Percentiles rank a stretch among this genome's conserved stretches.
Conservation (phyloP, 257 asterid genomes). For the Linderniella brevidens region DNA sequence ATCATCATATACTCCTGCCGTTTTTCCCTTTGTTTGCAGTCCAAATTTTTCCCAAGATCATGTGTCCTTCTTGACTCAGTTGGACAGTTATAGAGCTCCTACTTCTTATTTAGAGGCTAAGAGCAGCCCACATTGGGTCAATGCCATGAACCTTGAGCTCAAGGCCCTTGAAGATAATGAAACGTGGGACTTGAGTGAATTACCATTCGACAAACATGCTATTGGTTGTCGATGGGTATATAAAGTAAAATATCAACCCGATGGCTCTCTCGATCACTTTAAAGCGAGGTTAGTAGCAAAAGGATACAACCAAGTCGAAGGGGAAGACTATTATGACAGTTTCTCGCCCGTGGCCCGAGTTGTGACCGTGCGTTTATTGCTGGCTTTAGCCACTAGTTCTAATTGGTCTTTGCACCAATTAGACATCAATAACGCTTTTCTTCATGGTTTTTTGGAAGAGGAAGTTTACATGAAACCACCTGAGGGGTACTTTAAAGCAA, state of each 20-base stretch:
- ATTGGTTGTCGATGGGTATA: not conserved
- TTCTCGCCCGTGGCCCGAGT: not conserved
- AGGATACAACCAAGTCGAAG: not conserved
- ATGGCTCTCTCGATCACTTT: not conserved
- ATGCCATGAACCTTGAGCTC: not conserved
- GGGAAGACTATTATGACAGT: not conserved
- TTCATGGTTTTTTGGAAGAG: conserved; percentile 1
- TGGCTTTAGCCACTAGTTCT: not conserved
- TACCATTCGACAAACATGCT: not conserved
- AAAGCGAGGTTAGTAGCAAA: not conserved
- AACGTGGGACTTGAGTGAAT: not conserved
- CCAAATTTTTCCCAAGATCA: not conserved
- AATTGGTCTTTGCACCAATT: not conserved
- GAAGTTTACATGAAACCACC: not conserved
- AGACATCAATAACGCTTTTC: conserved; percentile 2
- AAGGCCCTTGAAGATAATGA: not conserved
- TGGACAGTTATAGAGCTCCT: not conserved
- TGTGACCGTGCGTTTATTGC: not conserved
- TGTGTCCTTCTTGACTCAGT: not conserved
- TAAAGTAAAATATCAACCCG: not conserved
- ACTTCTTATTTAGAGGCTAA: not conserved
- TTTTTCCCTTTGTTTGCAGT: not conserved
- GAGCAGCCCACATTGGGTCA: not conserved
- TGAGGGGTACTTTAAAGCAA: not conserved
- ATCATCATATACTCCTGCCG: no score